Percentiles rank a stretch among this genome's conserved stretches.
Evolutionary conservation across 108 stramenopile genomes (phyloP).

Genomic region (Aurantiochytrium sp.): DNA sequence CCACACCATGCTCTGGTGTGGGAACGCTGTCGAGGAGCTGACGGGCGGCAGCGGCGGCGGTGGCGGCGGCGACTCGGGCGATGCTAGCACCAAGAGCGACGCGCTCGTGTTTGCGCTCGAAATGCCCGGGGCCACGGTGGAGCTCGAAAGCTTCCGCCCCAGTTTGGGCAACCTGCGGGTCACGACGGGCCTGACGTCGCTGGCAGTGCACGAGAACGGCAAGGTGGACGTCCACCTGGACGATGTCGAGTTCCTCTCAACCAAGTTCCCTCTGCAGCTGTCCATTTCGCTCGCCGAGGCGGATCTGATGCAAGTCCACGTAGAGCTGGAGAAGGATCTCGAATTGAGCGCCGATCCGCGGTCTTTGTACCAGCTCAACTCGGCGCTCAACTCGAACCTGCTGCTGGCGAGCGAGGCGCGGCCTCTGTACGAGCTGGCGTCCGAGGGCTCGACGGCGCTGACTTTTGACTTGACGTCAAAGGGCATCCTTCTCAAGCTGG

Average conservation of each 20-base stretch:
- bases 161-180: neutral
- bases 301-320: neutral
- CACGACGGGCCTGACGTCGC: neutral
- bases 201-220: neutral
- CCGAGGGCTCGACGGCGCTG: neutral
- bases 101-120: neutral
- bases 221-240: neutral
- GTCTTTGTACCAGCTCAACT: neutral
- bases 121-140: neutral
- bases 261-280: neutral
- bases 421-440: neutral
- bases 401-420: neutral
- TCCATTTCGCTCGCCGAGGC: neutral
- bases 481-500: neutral
- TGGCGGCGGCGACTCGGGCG: too few species aligned
- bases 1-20: too few species aligned
- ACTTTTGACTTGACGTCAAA: neutral
- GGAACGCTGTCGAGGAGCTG: too few species aligned
- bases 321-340: neutral
- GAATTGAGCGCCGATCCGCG: neutral
- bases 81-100: neutral
- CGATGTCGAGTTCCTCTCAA: neutral
- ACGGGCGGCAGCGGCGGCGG: too few species aligned
- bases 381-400: conserved; percentile 4
- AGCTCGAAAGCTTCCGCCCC: neutral